phyloP scores from a whole-genome alignment of 441 rosid species.

The Populus hybrid region DNA sequence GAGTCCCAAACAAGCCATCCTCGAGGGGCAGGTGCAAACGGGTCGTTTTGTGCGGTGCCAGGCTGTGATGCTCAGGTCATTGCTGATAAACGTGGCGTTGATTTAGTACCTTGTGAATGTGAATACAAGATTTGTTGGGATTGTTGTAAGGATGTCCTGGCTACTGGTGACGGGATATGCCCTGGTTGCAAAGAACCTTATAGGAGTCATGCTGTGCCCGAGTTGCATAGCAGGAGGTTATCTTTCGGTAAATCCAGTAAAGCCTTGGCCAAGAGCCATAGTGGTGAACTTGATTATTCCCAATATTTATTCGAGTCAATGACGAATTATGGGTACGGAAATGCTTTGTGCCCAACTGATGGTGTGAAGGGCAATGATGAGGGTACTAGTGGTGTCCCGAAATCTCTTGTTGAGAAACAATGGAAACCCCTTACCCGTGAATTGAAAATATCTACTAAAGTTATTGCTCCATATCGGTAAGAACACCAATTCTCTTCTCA shows the following conservation, averaged over 20 bases:
- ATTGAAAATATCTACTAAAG: conserved; percentile 33
- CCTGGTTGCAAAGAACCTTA: conserved; percentile 50
- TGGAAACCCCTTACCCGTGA: conserved; percentile 56
- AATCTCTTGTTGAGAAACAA: conserved; percentile 25
- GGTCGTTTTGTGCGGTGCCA: conserved; percentile 31
- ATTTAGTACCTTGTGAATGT: conserved; percentile 52
- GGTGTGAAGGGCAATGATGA: conserved; percentile 27
- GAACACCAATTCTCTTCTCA: neutral
- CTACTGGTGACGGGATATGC: conserved; percentile 36
- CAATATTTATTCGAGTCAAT: conserved; percentile 34
- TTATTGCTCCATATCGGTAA: conserved; percentile 51
- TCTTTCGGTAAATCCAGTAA: conserved; percentile 23
- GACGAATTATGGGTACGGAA: conserved; percentile 47
- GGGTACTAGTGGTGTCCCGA: conserved; percentile 13
- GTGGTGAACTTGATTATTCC: conserved; percentile 39
- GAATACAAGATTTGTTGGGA: conserved; percentile 46
- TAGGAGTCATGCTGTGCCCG: conserved; percentile 14
- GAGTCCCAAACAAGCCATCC: conserved; percentile 25
- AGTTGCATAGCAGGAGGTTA: conserved; percentile 25
- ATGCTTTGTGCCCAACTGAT: conserved; percentile 34
- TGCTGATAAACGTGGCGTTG: conserved; percentile 32
- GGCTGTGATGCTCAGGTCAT: conserved; percentile 40
- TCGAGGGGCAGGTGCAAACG: conserved; percentile 18
- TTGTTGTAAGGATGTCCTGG: conserved; percentile 34
- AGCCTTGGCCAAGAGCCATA: conserved; percentile 3